Evolutionary conservation across 495 filamentous ascomycete species (phyloP).

Genomic region (Bathelium albidoporum): DNA sequence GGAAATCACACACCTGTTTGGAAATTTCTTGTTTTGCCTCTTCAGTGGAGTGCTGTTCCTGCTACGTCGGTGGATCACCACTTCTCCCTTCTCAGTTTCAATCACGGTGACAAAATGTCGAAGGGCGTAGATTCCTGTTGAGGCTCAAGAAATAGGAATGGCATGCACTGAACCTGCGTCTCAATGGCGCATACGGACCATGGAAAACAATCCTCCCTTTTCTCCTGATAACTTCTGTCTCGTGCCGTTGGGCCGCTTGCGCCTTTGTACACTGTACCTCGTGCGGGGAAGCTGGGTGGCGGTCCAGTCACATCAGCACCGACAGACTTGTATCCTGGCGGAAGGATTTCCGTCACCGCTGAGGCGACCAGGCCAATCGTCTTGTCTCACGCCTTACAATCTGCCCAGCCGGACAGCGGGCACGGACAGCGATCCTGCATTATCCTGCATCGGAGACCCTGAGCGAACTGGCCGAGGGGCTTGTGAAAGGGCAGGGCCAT

Average conservation of each 20-base stretch:
- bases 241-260: not conserved
- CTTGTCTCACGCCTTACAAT: not conserved
- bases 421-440: no score
- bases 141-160: not conserved
- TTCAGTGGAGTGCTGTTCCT: not conserved
- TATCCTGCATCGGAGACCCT: not conserved
- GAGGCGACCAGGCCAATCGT: not conserved
- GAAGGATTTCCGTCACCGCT: not conserved
- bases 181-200: not conserved
- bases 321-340: not conserved
- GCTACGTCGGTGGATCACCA: not conserved
- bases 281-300: slow-evolving; percentile 1
- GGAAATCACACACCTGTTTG: not conserved
- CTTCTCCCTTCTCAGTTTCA: not conserved
- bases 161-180: not conserved
- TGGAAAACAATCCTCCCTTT: not conserved
- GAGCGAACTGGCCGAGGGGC: not conserved
- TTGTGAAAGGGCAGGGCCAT: not conserved
- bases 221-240: not conserved
- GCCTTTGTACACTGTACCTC: not conserved
- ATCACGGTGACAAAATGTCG: not conserved
- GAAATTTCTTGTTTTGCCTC: not conserved
- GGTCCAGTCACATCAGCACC: not conserved
- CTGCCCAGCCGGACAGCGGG: not conserved
- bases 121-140: not conserved